Evolutionary conservation across 345 rosid species (phyloP).

Genomic region (Citrus sinensis): DNA sequence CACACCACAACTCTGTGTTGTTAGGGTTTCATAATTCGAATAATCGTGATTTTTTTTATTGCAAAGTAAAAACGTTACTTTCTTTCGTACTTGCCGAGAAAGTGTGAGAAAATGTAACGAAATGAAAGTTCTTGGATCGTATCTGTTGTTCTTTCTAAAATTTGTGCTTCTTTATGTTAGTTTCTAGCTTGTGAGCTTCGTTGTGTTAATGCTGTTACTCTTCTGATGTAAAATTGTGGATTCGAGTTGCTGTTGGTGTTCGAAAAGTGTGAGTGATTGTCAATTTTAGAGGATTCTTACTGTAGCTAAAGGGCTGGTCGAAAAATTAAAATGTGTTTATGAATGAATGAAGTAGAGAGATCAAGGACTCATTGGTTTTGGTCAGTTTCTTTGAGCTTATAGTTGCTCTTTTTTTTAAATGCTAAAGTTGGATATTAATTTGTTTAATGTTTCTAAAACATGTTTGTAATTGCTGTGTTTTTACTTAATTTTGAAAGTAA

Average conservation of each 20-base stretch:
- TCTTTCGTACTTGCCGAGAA: not conserved
- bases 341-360: too few relatives aligned
- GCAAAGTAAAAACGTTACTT: not conserved
- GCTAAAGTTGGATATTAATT: not conserved
- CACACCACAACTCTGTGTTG: not conserved
- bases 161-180: not conserved
- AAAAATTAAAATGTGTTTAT: not conserved
- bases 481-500: not conserved
- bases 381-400: not conserved
- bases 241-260: not conserved
- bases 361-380: not conserved
- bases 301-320: not conserved
- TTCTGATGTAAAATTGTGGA: not conserved
- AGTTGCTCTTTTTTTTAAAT: not conserved
- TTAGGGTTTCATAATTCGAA: conserved; percentile 9
- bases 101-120: not conserved
- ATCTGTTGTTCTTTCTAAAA: not conserved
- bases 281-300: not conserved
- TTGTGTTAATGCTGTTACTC: not conserved
- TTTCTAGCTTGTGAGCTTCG: not conserved
- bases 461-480: not conserved
- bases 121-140: not conserved
- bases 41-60: not conserved
- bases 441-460: not conserved
- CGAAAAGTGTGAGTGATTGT: not conserved